Percentiles rank a stretch among this genome's conserved stretches.
Evolutionary conservation across 2,329 filamentous ascomycete species (phyloP).

Genomic region (Penicillium sp.): DNA sequence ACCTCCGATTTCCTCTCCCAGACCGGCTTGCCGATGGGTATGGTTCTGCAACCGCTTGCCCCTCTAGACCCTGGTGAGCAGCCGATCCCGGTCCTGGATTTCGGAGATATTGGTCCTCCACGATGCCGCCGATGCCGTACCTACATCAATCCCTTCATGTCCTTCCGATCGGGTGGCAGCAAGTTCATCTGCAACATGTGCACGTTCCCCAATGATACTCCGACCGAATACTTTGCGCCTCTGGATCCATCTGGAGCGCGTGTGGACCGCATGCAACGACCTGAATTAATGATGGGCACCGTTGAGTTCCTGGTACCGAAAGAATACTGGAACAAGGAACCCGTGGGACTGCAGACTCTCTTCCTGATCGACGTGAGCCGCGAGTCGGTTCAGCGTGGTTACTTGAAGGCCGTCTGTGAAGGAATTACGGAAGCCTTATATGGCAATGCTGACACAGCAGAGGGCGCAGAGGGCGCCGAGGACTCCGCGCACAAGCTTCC

Average conservation of each 20-base stretch:
- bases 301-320: conserved; percentile 97
- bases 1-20: conserved; percentile 75
- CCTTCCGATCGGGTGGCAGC: conserved; percentile 89
- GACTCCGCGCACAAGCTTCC: conserved; percentile 62
- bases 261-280: conserved; percentile 82
- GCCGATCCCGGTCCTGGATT: conserved; percentile 88
- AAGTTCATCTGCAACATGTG: conserved; percentile 99
- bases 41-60: conserved; percentile 86
- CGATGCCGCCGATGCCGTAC: conserved; percentile 89
- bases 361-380: conserved; percentile 94
- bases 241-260: conserved; percentile 83
- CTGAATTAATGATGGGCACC: conserved; percentile 86
- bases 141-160: conserved; percentile 99
- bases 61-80: conserved; percentile 79
- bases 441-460: conserved; percentile 59
- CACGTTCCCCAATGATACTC: conserved; percentile 92
- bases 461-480: conserved; percentile 57
- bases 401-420: conserved; percentile 84
- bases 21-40: conserved; percentile 81
- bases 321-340: conserved; percentile 97
- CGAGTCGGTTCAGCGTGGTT: conserved; percentile 87
- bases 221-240: conserved; percentile 88
- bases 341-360: conserved; percentile 81
- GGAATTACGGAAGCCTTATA: conserved; percentile 86
- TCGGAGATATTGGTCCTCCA: conserved; percentile 86